Conservation (phyloP, 768 basidiomycete species). For the Rhodotorula babjevae region DNA sequence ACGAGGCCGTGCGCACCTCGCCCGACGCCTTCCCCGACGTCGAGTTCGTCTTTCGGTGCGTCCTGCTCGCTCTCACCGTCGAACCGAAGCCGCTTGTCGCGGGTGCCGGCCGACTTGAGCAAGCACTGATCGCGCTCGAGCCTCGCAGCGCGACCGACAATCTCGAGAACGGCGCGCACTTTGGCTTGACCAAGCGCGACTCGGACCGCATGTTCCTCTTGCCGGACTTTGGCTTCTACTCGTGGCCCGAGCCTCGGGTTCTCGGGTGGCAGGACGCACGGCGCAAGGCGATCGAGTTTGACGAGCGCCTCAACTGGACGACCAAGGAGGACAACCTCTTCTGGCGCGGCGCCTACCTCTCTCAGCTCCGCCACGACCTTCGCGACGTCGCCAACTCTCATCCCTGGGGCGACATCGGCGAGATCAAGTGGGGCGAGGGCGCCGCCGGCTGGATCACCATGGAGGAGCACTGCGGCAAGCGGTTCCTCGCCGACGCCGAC, state of each 20-base stretch:
- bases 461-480: not conserved
- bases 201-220: not conserved
- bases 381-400: not conserved
- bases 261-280: conserved; percentile 1
- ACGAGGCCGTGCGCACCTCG: not conserved
- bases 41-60: conserved; percentile 10
- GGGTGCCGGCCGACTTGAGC: no score
- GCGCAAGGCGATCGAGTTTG: not conserved
- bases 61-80: not conserved
- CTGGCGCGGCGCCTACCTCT: conserved; percentile 5
- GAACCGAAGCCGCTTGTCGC: no score
- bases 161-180: not conserved
- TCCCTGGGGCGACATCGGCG: conserved; percentile 4
- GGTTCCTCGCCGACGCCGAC: not conserved
- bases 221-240: not conserved
- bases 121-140: no score
- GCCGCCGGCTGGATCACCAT: not conserved
- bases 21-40: conserved; percentile 11
- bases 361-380: not conserved
- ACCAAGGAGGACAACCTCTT: conserved; percentile 5
- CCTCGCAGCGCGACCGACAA: not conserved
- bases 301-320: not conserved
- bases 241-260: not conserved
- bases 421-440: not conserved
- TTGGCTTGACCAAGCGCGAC: conserved; percentile 1